Percentiles rank a stretch among this genome's conserved stretches.
These are phyloP conservation scores for Wickerhamomyces mucosus DNA, from an alignment of 805 yeast genomes.

Conservation along the genomic window DNA sequence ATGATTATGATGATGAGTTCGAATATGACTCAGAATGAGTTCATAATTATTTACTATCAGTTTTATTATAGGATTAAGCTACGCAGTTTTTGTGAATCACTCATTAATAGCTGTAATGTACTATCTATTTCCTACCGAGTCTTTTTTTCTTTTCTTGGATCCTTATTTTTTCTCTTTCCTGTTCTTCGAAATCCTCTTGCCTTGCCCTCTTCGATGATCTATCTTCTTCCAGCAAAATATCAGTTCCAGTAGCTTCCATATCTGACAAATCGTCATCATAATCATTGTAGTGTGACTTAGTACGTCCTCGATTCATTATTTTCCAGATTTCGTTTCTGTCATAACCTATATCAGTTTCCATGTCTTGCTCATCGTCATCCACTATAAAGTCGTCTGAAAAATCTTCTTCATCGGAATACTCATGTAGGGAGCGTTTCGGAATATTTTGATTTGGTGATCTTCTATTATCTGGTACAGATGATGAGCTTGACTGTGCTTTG, in stretches of 20 bases:
- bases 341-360: slow-evolving; percentile 35
- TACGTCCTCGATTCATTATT: slow-evolving; percentile 60
- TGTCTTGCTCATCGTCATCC: slow-evolving; percentile 31
- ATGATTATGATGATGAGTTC: slow-evolving; percentile 27
- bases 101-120: too few species aligned
- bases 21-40: slow-evolving; percentile 26
- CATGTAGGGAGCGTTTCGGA: slow-evolving; percentile 27
- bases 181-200: slow-evolving; percentile 68
- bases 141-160: slow-evolving; percentile 39
- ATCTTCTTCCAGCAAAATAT: slow-evolving; percentile 75
- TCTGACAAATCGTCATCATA: slow-evolving; percentile 44
- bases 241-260: slow-evolving; percentile 95
- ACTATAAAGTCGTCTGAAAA: slow-evolving; percentile 43
- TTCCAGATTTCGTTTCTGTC: slow-evolving; percentile 88
- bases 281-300: slow-evolving; percentile 34
- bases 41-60: neutral
- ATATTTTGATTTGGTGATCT: too few species aligned
- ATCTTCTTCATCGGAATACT: slow-evolving; percentile 32
- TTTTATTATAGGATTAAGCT: neutral
- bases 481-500: slow-evolving; percentile 9
- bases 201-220: slow-evolving; percentile 59
- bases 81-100: too few species aligned
- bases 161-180: slow-evolving; percentile 43
- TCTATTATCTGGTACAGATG: too few species aligned
- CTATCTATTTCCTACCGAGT: slow-evolving; percentile 12